Base-by-base conservation (phyloP, 305 asterid genomes). In the Rubia peregrina region DNA sequence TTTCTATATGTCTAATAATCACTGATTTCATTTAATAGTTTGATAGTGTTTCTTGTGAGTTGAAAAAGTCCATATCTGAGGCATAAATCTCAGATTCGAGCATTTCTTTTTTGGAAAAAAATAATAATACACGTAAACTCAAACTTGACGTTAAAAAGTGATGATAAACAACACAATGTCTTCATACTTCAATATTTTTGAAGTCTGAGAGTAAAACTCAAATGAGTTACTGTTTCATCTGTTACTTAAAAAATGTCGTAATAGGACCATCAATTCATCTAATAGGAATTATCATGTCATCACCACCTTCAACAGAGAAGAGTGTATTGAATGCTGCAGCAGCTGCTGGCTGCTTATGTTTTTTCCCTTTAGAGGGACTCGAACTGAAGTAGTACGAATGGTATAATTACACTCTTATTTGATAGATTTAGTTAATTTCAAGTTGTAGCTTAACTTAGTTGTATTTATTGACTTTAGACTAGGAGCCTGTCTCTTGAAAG, bases 1-100 rank as follows among this genome's bases (percentile, higher is more conserved):
- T 78, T 61, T 65, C 73, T 46, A 67, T 71, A 30, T 7, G 65
- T 56, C 38, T 57, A 63, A n/a, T 2, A 40, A 5, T 1, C 0
- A 19, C 7, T 44, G 68, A 7, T 36, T 16, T 33, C 3, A 11
- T 61, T 43, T 26, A 19, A 26, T 1, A 26, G 6, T 72, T 46
- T 13, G 56, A 41, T 48, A 36, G 11, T 55, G 43, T 40, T 7
- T 48, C 8, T 51, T 2, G 53, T 48, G 41, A 36, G 22, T 8
- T 42, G 46, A 42, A 4, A 42, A 42, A 42, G 11, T 42, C 2
- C 46, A 16, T 49, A 49, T 16, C 19, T 49, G 21, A 16, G 19
- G 57, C 57, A 14, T 19, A 49, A 17, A 16, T 21, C 21, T 16
- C 56, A 49, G n/a, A 14, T 49, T 49, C 17, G n/a, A 5, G 19